phyloP scores from a whole-genome alignment of 2,329 filamentous ascomycete genomes.

The Fusarium sacchari region DNA sequence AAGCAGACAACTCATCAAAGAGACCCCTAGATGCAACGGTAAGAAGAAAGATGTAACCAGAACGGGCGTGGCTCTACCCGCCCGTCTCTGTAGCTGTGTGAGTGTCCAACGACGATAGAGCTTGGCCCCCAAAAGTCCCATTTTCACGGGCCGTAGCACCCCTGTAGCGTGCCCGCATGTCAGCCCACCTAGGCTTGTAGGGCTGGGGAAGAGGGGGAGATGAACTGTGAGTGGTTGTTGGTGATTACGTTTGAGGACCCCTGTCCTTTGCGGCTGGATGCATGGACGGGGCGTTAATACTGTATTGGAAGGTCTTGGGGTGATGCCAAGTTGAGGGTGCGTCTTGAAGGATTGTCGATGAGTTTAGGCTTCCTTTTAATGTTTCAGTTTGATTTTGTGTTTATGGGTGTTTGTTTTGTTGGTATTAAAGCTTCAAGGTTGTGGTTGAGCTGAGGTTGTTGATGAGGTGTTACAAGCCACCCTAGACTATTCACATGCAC shows the following conservation, averaged over 20 bases:
- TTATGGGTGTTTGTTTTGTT: accelerated
- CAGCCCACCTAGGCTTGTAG: conserved; percentile 28
- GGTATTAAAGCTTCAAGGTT: not conserved
- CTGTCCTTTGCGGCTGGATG: conserved; percentile 17
- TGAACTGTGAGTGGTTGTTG: conserved; percentile 1
- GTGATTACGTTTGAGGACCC: conserved; percentile 7
- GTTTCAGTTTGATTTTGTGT: not conserved
- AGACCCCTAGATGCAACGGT: not conserved
- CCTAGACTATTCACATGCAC: not conserved
- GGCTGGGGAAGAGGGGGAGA: conserved; percentile 9
- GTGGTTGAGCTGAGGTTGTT: not conserved
- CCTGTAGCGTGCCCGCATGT: conserved; percentile 9
- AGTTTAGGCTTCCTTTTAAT: not conserved
- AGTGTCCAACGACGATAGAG: conserved; percentile 1
- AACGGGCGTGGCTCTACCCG: not conserved
- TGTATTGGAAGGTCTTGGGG: conserved; percentile 1
- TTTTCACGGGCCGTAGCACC: not conserved
- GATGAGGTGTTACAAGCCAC: not conserved
- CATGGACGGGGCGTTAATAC: not conserved
- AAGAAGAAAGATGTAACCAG: conserved; percentile 5
- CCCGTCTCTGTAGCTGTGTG: not conserved
- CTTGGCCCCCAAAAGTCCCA: conserved; percentile 21
- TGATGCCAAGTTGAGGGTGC: not conserved
- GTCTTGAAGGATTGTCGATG: not conserved
- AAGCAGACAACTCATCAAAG: conserved; percentile 24